Conservation (phyloP, 129 eudicot genomes). For the Mikania micrantha region DNA sequence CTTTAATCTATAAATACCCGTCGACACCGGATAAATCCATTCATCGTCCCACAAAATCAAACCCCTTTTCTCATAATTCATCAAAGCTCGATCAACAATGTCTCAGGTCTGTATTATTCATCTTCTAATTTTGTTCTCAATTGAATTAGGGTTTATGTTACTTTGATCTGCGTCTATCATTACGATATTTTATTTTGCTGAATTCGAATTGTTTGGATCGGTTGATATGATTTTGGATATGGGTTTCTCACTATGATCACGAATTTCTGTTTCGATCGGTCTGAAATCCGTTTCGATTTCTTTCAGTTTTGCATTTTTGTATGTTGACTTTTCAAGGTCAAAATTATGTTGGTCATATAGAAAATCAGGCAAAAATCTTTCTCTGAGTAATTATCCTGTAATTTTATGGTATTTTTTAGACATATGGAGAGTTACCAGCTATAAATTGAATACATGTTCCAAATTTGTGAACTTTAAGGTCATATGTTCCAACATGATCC, state of each 20-base stretch:
- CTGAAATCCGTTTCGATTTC: neutral
- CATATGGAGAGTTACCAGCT: no score
- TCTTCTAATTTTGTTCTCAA: neutral
- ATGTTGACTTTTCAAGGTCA: neutral
- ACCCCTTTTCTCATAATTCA: neutral
- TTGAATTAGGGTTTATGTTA: neutral
- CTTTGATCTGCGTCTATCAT: neutral
- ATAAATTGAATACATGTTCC: neutral
- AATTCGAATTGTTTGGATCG: neutral
- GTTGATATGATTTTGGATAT: neutral
- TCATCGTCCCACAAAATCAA: neutral
- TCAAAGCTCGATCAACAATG: conserved; percentile 14
- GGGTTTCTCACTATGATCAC: neutral
- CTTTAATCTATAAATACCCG: neutral
- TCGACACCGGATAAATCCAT: neutral
- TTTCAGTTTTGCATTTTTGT: neutral
- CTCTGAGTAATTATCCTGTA: no score
- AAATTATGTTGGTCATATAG: neutral
- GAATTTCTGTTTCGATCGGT: neutral
- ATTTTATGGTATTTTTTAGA: no score
- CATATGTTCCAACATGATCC: neutral
- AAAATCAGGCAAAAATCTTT: no score
- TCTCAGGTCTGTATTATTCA: conserved; percentile 23
- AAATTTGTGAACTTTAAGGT: neutral
- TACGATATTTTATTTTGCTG: neutral